Conservation (phyloP, 805 yeast genomes). For the Ogataea pini region DNA sequence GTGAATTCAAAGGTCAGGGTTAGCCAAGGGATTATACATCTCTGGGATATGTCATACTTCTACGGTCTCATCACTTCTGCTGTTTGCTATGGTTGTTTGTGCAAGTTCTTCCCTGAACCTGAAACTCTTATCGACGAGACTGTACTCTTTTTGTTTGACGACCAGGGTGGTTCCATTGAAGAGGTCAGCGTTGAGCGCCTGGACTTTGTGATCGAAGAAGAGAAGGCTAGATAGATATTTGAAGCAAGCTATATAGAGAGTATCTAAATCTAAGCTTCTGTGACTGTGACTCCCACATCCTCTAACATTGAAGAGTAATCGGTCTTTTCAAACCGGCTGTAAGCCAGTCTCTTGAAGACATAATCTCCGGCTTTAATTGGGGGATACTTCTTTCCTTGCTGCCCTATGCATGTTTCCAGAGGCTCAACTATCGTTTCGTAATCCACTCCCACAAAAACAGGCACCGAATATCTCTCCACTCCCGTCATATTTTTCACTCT, state of each 20-base stretch:
- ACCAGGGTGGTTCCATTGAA: neutral
- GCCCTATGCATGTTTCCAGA: slow-evolving; percentile 23
- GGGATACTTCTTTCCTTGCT: slow-evolving; percentile 15
- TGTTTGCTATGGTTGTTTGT: slow-evolving; percentile 26
- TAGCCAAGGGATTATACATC: slow-evolving; percentile 27
- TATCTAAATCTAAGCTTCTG: no score
- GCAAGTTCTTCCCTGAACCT: slow-evolving; percentile 20
- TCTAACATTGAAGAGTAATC: slow-evolving; percentile 10
- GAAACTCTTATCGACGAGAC: slow-evolving; percentile 13
- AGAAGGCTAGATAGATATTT: slow-evolving; percentile 1
- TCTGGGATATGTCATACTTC: slow-evolving; percentile 34
- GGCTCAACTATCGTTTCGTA: slow-evolving; percentile 24
- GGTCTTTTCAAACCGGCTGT: slow-evolving; percentile 14
- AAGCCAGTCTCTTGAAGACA: slow-evolving; percentile 18
- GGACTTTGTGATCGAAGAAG: neutral
- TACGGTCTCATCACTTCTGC: slow-evolving; percentile 34
- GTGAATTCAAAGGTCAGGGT: slow-evolving; percentile 30
- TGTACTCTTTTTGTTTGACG: slow-evolving; percentile 8
- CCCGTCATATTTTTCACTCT: slow-evolving; percentile 36
- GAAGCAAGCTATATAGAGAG: neutral
- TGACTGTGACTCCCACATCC: slow-evolving; percentile 20
- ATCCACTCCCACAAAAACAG: slow-evolving; percentile 28
- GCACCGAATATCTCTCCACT: slow-evolving; percentile 28
- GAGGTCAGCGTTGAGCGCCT: slow-evolving; percentile 13
- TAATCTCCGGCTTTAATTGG: slow-evolving; percentile 22